Percentiles rank a stretch among this genome's conserved stretches.
Conservation (phyloP, 2,329 filamentous ascomycete species). For the Leptographium galeiforme region DNA sequence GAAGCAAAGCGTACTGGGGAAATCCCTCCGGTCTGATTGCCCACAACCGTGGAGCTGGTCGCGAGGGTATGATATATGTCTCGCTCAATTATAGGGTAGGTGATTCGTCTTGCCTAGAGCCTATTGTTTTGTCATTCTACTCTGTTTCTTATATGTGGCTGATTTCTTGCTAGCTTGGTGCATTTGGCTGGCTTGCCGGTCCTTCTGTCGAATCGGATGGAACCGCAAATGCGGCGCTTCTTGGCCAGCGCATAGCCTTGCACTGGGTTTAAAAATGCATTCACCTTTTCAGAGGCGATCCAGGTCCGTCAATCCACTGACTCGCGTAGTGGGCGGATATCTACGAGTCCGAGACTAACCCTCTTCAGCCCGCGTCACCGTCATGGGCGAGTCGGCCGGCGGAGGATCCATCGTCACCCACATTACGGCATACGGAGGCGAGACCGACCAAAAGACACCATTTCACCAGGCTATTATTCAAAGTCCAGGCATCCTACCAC, state of each 20-base stretch:
- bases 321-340: too few species aligned
- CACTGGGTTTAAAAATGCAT: slow-evolving; percentile 33
- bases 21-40: background rate
- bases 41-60: background rate
- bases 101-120: background rate
- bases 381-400: slow-evolving; percentile 33
- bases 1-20: background rate
- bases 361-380: slow-evolving; percentile 21
- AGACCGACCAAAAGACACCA: background rate
- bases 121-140: background rate
- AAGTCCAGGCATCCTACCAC: background rate
- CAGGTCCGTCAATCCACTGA: slow-evolving; percentile 4
- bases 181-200: background rate
- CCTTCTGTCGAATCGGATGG: background rate
- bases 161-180: background rate
- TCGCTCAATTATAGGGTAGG: background rate
- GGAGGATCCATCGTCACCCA: slow-evolving; percentile 1
- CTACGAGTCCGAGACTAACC: background rate
- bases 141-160: background rate
- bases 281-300: slow-evolving; percentile 29
- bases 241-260: slow-evolving; percentile 26
- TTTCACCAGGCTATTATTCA: slow-evolving; percentile 1
- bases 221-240: slow-evolving; percentile 20
- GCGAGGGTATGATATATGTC: background rate
- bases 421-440: slow-evolving; percentile 18